Evolutionary conservation across 345 rosid species (phyloP).

Genomic region (Eucalyptus cloeziana): DNA sequence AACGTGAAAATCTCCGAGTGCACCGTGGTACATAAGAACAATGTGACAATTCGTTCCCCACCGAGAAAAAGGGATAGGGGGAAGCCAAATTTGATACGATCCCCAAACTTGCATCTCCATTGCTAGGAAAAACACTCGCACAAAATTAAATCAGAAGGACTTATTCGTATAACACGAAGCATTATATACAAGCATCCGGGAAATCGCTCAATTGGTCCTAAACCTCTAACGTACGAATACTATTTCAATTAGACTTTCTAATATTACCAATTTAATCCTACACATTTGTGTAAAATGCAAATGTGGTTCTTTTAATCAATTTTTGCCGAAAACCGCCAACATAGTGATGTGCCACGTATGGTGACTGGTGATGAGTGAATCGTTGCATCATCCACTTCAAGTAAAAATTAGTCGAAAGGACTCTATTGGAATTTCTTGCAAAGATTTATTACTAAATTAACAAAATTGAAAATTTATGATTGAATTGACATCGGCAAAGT

Average conservation of each 20-base stretch:
- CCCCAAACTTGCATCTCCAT: neutral
- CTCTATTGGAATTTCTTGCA: too few relatives aligned
- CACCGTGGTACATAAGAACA: neutral
- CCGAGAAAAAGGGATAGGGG: neutral
- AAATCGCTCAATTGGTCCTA: neutral
- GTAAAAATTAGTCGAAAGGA: neutral
- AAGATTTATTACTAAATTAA: neutral
- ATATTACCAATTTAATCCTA: neutral
- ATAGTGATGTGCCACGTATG: neutral
- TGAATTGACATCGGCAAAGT: rapidly evolving
- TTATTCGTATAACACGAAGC: neutral
- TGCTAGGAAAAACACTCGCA: neutral
- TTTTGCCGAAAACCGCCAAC: too few relatives aligned
- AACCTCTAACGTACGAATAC: too few relatives aligned
- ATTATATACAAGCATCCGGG: rapidly evolving
- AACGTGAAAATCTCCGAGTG: neutral
- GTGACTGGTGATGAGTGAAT: neutral
- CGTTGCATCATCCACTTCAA: neutral
- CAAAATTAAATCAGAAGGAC: neutral
- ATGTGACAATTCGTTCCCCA: neutral
- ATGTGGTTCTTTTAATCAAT: neutral
- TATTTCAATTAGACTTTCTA: rapidly evolving
- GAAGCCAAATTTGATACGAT: neutral
- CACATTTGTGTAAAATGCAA: neutral
- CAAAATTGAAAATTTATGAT: rapidly evolving